Evolutionary conservation across 2,329 filamentous ascomycete species (phyloP), one percentile per base, ranked within the genome.

Genomic region (Alternaria dauci): DNA sequence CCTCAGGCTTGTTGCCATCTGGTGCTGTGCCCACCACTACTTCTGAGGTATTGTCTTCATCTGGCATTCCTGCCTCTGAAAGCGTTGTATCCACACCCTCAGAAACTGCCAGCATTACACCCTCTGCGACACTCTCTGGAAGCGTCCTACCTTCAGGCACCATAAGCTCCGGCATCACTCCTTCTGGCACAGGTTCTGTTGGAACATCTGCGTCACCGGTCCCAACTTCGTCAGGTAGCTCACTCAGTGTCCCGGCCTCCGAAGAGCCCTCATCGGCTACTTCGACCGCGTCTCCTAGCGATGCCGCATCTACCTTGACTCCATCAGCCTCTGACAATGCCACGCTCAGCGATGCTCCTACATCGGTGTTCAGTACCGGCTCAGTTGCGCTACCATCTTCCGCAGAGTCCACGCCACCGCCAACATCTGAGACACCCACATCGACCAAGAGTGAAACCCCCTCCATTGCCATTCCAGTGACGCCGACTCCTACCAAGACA

Each of bases 211-310:
- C 44, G 1, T 47, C 58, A 18, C 52, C 66, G 38, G 50, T 50
- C 32, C 25, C 55, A 18, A 60, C 46, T 12, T 36, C 52, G 18
- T 59, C 63, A 7, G 51, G 26, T 8, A 61, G 51, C 39, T 51
- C 58, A 39, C 59, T 66, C 51, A 67, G 62, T 52, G 55, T 70
- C 16, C 65, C 69, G 0, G 58, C 67, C 16, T 72, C 68, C 46
- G 69, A 71, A 50, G 61, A 56, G 9, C 42, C 55, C n/a, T 42
- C 61, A 3, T 53, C 57, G 9, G 59, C 60, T 50, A 48, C 50
- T 16, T 60, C 62, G 28, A 60, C 58, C 52, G 61, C 41, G n/a
- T 23, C 52, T 9, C 50, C 58, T 18, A 64, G 58, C 58, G 63
- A 63, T 38, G 60, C 58, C 30, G 46, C 43, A 8, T 7, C 58